Evolutionary conservation across 192 early-diverging fungal species (phyloP).

Genomic region (Linnemannia zychae): DNA sequence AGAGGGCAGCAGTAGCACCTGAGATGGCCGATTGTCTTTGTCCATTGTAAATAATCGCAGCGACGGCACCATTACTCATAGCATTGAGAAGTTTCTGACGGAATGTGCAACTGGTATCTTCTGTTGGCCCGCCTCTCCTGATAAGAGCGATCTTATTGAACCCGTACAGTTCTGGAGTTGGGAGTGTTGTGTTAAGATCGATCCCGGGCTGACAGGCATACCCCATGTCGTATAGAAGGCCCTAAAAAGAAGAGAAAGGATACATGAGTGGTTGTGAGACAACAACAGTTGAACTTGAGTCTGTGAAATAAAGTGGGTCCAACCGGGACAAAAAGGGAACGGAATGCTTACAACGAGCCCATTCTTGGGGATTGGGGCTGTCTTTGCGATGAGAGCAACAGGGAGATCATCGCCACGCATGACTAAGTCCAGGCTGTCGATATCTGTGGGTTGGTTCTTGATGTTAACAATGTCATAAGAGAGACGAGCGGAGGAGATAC

Average conservation of each 20-base stretch:
- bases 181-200: conserved; percentile 30
- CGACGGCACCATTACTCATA: conserved; percentile 19
- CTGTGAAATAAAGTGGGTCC: background rate
- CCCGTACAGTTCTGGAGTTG: conserved; percentile 36
- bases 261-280: background rate
- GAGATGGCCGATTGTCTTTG: conserved; percentile 9
- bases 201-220: conserved; percentile 29
- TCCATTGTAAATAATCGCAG: conserved; percentile 31
- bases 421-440: conserved; percentile 18
- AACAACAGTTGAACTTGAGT: background rate
- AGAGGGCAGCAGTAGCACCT: conserved; percentile 26
- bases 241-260: conserved; percentile 14
- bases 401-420: conserved; percentile 18
- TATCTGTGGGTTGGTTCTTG: background rate
- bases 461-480: conserved; percentile 37
- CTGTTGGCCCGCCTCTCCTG: conserved; percentile 29
- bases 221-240: conserved; percentile 46
- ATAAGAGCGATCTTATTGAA: conserved; percentile 46
- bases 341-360: conserved; percentile 25
- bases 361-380: conserved; percentile 26
- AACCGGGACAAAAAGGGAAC: background rate
- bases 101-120: conserved; percentile 20
- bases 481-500: conserved; percentile 10
- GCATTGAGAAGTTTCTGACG: conserved; percentile 31
- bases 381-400: conserved; percentile 20